These are phyloP conservation scores for Casuarina glauca DNA, from an alignment of 306 rosid genomes.

Conservation along the genomic window DNA sequence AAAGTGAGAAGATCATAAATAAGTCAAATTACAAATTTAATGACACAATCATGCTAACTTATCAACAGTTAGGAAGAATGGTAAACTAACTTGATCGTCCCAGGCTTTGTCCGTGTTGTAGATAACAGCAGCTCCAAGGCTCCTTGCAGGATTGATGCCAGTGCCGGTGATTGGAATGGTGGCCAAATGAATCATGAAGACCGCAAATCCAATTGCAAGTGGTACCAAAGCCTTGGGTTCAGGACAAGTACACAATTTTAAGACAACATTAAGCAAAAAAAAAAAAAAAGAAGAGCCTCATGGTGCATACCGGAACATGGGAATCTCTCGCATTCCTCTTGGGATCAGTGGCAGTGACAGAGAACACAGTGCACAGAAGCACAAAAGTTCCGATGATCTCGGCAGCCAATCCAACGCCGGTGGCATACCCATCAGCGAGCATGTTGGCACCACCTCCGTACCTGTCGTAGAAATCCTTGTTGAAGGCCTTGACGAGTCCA, in stretches of 20 bases:
- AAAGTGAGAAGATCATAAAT: background rate
- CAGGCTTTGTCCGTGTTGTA: slow-evolving; percentile 32
- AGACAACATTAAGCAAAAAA: slow-evolving; percentile 6
- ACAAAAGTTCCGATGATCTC: slow-evolving; percentile 54
- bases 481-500: slow-evolving; percentile 44
- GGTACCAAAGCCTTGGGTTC: slow-evolving; percentile 44
- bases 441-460: slow-evolving; percentile 51
- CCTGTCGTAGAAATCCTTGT: slow-evolving; percentile 22
- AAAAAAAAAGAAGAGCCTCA: too few relatives aligned
- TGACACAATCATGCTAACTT: background rate
- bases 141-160: slow-evolving; percentile 49
- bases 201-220: slow-evolving; percentile 55
- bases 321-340: slow-evolving; percentile 48
- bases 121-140: slow-evolving; percentile 49
- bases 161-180: slow-evolving; percentile 55
- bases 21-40: background rate
- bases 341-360: slow-evolving; percentile 43
- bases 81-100: slow-evolving; percentile 35
- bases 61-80: background rate
- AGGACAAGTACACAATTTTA: slow-evolving; percentile 1
- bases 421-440: slow-evolving; percentile 27
- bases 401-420: slow-evolving; percentile 39
- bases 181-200: slow-evolving; percentile 50
- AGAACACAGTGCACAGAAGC: slow-evolving; percentile 52
- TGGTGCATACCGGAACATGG: slow-evolving; percentile 39